Conservation (phyloP, 176 grass and related monocot genomes). For the Elaeis guineensis region DNA sequence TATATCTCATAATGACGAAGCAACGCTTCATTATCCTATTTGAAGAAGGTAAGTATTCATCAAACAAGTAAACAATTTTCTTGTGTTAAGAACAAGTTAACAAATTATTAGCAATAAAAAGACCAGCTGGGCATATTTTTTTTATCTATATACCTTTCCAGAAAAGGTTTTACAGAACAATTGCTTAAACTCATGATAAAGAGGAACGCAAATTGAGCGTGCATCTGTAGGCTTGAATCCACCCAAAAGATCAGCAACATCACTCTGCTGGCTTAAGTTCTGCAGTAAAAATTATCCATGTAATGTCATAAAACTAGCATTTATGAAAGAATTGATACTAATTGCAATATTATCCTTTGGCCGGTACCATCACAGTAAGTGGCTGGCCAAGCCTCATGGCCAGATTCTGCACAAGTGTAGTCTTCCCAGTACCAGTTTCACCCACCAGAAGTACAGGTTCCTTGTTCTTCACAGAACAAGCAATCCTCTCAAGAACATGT, state of each 20-base stretch:
- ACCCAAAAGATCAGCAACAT: slow-evolving; percentile 90
- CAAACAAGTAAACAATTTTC: too few relatives aligned
- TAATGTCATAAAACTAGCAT: slow-evolving; percentile 5
- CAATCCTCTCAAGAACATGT: slow-evolving; percentile 76
- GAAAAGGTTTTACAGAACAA: slow-evolving; percentile 60
- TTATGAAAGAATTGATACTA: neutral
- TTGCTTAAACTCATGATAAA: slow-evolving; percentile 77
- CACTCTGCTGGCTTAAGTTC: slow-evolving; percentile 98
- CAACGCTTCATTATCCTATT: slow-evolving; percentile 53
- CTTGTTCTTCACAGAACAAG: slow-evolving; percentile 76
- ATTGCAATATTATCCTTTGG: slow-evolving; percentile 2
- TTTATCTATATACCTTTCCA: slow-evolving; percentile 35
- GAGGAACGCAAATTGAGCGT: slow-evolving; percentile 65
- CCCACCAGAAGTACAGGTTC: slow-evolving; percentile 95
- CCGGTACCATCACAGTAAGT: slow-evolving; percentile 73
- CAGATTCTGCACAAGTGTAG: slow-evolving; percentile 83
- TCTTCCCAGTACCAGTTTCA: slow-evolving; percentile 97
- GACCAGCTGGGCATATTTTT: too few relatives aligned
- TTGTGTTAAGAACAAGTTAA: too few relatives aligned
- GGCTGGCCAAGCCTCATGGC: slow-evolving; percentile 65
- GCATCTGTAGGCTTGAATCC: slow-evolving; percentile 90
- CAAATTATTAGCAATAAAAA: too few relatives aligned
- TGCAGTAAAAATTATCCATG: slow-evolving; percentile 20
- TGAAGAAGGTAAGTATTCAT: too few relatives aligned
- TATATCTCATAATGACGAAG: slow-evolving; percentile 30